phyloP scores from a whole-genome alignment of 306 rosid genomes.

The Glycine latifolia region DNA sequence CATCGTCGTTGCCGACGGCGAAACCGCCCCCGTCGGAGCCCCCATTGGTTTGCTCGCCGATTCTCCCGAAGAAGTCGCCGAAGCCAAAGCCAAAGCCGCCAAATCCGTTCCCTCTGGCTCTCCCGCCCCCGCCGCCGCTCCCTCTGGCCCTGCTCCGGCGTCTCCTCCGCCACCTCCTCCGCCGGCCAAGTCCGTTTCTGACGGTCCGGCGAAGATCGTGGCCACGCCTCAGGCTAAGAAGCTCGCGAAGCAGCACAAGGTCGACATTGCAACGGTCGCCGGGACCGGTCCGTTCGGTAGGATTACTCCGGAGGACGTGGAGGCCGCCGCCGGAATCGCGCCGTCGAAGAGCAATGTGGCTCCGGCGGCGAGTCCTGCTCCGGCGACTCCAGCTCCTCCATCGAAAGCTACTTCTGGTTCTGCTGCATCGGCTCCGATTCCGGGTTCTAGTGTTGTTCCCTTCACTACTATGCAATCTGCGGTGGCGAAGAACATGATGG shows the following conservation, averaged over 20 bases:
- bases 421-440: constrained; percentile 56
- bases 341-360: constrained; percentile 59
- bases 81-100: constrained; percentile 52
- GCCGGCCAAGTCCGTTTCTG: too few relatives aligned
- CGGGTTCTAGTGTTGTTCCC: constrained; percentile 77
- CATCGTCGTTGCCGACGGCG: constrained; percentile 63
- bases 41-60: constrained; percentile 80
- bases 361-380: constrained; percentile 37
- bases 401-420: constrained; percentile 49
- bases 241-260: constrained; percentile 87
- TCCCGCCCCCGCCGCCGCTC: background rate
- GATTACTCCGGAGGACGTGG: constrained; percentile 77
- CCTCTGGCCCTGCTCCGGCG: constrained; percentile 61
- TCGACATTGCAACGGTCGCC: constrained; percentile 62
- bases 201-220: constrained; percentile 52
- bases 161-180: constrained; percentile 51
- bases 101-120: constrained; percentile 44
- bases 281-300: constrained; percentile 80
- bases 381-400: constrained; percentile 25
- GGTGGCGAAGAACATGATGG: constrained; percentile 87
- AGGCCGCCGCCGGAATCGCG: constrained; percentile 71
- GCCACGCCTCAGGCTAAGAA: constrained; percentile 85
- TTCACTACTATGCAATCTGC: constrained; percentile 89
- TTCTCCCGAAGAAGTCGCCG: constrained; percentile 67
- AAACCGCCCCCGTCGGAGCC: constrained; percentile 85